phyloP scores from a whole-genome alignment of 805 yeast species.

The Saccharomyces paradoxus region DNA sequence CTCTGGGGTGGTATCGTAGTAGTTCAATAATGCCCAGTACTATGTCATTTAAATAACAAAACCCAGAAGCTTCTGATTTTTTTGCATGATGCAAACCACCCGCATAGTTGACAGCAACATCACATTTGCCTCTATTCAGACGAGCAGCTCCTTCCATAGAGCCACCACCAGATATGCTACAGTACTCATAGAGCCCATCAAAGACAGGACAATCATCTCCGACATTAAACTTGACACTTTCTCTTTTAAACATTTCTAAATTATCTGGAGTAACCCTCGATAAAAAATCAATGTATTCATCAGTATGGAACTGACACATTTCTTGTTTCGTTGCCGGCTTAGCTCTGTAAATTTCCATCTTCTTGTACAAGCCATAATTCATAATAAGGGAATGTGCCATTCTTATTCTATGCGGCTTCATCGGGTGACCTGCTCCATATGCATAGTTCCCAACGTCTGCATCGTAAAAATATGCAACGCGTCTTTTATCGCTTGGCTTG shows the following conservation, averaged over 20 bases:
- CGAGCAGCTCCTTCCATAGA: conserved; percentile 88
- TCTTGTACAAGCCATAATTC: conserved; percentile 93
- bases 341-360: conserved; percentile 95
- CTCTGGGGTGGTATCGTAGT: conserved; percentile 83
- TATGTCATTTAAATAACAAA: conserved; percentile 91
- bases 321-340: conserved; percentile 97
- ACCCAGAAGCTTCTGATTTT: conserved; percentile 88
- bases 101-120: conserved; percentile 91
- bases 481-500: conserved; percentile 40
- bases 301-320: conserved; percentile 97
- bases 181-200: conserved; percentile 89
- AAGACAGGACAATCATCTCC: conserved; percentile 94
- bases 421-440: conserved; percentile 97
- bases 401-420: conserved; percentile 98
- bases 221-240: conserved; percentile 79
- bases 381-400: conserved; percentile 95
- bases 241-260: conserved; percentile 76
- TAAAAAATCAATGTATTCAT: conserved; percentile 89
- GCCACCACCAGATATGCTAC: conserved; percentile 86
- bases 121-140: conserved; percentile 76
- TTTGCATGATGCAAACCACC: conserved; percentile 97
- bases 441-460: conserved; percentile 97
- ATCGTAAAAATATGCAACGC: conserved; percentile 75
- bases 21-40: conserved; percentile 81
- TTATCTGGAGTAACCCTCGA: conserved; percentile 90